These are phyloP conservation scores for Fusarium zealandicum DNA, from an alignment of 2,329 filamentous ascomycete genomes.

Conservation along the genomic window DNA sequence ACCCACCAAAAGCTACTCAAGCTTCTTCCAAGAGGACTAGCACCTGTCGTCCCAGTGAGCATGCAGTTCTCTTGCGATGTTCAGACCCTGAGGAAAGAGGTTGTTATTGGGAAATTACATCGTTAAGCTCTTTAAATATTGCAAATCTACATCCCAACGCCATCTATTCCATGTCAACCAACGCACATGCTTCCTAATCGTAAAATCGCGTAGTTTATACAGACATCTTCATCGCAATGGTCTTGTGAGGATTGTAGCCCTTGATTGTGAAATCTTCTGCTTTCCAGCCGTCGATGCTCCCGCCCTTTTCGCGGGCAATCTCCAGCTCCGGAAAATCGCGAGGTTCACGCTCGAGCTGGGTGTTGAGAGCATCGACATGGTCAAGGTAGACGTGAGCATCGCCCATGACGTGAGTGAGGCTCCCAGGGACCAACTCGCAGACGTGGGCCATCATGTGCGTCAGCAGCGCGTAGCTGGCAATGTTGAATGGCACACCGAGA, in stretches of 20 bases:
- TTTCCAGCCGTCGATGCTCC: constrained; percentile 89
- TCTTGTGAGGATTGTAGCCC: constrained; percentile 89
- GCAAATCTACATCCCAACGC: constrained; percentile 22
- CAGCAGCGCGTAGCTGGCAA: constrained; percentile 89
- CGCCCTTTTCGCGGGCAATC: constrained; percentile 71
- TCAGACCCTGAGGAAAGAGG: no score
- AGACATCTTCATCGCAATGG: constrained; percentile 98
- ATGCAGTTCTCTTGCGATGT: no score
- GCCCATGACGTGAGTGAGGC: constrained; percentile 93
- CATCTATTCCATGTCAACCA: constrained; percentile 21
- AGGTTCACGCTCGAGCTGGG: constrained; percentile 82
- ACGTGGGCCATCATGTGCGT: constrained; percentile 95
- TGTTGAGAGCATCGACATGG: constrained; percentile 85
- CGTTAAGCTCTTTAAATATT: background rate
- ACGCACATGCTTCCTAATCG: background rate
- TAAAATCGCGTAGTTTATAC: constrained; percentile 54
- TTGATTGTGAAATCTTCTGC: constrained; percentile 86
- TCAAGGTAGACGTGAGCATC: constrained; percentile 97
- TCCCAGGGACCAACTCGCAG: constrained; percentile 83
- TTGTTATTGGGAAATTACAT: background rate
- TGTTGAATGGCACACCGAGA: constrained; percentile 96
- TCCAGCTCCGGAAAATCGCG: constrained; percentile 80
- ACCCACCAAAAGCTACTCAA: no score
- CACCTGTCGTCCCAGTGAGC: no score
- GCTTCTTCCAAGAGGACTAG: no score